Percentiles rank a stretch among this genome's conserved stretches.
phyloP scores from a whole-genome alignment of 1,139 yeast species.

The Taphrina pruni region DNA sequence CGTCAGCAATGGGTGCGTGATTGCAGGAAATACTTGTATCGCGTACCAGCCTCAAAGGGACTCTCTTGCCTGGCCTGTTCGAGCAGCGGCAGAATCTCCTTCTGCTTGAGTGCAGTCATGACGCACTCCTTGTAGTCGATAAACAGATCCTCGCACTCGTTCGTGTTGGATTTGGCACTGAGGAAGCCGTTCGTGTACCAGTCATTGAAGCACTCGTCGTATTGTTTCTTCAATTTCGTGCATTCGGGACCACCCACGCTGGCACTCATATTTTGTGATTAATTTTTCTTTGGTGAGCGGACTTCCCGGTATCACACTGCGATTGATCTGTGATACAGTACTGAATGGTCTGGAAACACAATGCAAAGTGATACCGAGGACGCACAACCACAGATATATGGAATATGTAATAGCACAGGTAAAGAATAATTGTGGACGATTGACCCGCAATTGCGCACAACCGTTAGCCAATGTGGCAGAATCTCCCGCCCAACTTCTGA shows the following conservation, averaged over 20 bases:
- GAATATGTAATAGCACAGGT: no score
- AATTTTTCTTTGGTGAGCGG: no score
- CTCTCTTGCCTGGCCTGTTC: constrained; percentile 43
- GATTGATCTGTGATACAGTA: no score
- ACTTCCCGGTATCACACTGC: no score
- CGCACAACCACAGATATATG: no score
- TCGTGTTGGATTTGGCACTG: constrained; percentile 40
- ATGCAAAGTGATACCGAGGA: no score
- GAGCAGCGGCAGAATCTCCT: constrained; percentile 39
- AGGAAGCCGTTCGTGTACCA: constrained; percentile 44
- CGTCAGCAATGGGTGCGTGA: background rate
- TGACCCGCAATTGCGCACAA: background rate
- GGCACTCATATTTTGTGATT: constrained; percentile 32
- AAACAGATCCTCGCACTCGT: constrained; percentile 43
- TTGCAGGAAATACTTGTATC: background rate
- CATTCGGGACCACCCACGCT: constrained; percentile 43
- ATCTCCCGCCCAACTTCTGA: background rate
- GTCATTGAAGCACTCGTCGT: constrained; percentile 45
- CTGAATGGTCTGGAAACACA: no score
- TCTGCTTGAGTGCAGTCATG: constrained; percentile 36
- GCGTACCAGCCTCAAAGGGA: constrained; percentile 37
- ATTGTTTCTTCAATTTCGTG: constrained; percentile 41
- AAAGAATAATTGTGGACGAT: background rate
- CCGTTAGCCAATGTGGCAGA: background rate
- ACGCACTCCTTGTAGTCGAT: constrained; percentile 43